Evolutionary conservation across 1,284 basidiomycete species (phyloP), one percentile per base, ranked within the genome.

Genomic region (Neotropicomus parvogracilis): DNA sequence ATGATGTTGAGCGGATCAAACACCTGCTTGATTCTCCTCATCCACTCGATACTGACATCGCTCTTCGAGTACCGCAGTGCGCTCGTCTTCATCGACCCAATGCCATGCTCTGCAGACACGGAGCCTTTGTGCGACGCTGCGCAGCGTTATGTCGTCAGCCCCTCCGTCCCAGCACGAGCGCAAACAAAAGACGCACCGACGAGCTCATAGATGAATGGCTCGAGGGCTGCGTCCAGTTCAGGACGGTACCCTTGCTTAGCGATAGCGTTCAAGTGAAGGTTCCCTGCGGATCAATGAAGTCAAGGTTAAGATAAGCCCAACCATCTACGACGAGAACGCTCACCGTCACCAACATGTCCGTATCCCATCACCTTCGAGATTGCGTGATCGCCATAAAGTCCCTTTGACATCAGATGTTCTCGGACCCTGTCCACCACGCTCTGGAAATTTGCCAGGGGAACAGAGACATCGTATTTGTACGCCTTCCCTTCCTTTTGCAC

Each of bases 381-480:
- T 11, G 81, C 82, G 42, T 81, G 75, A 31, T 85, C 81, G 19
- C 80, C 78, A 46, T 91, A 70, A 19, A 97, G 70, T 1, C 90
- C 93, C 54, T 85, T 81, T 31, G 83, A 80, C 29, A 77, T 69
- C 39, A 98, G 73, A 45, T 84, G 85, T 48, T 85, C 80, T 49
- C 90, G 75, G 43, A 95, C 87, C 35, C 78, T 74, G 59, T 95
- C 88, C 19, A 98, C 92, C 10, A 97, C 82, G 24, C 82, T 79
- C 72, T 98, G 88, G 80, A 99, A 99, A 59, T 85, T 80, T 17
- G 81, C 76, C 4, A 97, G 77, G 3, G 95, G 95, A 28, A 99
- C 83, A 16, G 91, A 95, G 34, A 99, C 80, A 63, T 99, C 97
- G 69, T 99, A 99, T 74, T 99, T 99, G 77, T 97, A 99, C 6